Base-by-base conservation (phyloP, 1,284 basidiomycete species). In the Ceratobasidium sp. region DNA sequence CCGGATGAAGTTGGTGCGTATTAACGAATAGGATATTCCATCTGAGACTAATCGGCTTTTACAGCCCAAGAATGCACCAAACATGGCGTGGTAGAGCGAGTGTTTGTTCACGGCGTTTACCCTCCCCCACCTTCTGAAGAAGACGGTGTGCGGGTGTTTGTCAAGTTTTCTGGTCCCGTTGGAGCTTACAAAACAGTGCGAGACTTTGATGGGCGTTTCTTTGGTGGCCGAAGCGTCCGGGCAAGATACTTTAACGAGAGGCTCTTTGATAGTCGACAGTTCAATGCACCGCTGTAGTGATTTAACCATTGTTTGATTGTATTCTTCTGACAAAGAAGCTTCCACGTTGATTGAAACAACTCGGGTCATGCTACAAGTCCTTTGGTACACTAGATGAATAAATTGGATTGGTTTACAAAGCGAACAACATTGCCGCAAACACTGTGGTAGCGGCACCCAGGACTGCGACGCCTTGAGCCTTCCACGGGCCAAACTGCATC, bases 181-280 rank as follows among this genome's bases (percentile, higher is more conserved):
- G 96, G 94, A 8, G 96, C 96, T 1, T 98, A 94, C 93, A 94
- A 94, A 80, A 95, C 94, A 0, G 92, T 95, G 1, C 88, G 92
- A 58, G 93, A 95, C 79, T 85, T 98, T 73, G 94, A 97, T 78
- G 95, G 94, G 14, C 85, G 95, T 57, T 96, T 88, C 79, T 97
- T 98, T 78, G 94, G 92, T 10, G 96, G 96, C 0, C 84, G 91
- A 74, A 87, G 86, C 14, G 92, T 97, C 36, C 86, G 89, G 50
- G 94, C 92, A 46, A 85, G 89, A 76, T 97, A 96, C 80, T 96
- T 92, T 78, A 84, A 92, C 1, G 93, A 96, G 79, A 76, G 74
- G 46, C 80, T 81, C 50, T 96, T 83, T 64, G 76, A 80, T 26
- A 71, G 57, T 21, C 45, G 70, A n/a, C 55, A 57, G 16, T 72